These are phyloP conservation scores for Tillandsia leiboldiana DNA, from an alignment of 176 grass and related monocot species.

Conservation along the genomic window DNA sequence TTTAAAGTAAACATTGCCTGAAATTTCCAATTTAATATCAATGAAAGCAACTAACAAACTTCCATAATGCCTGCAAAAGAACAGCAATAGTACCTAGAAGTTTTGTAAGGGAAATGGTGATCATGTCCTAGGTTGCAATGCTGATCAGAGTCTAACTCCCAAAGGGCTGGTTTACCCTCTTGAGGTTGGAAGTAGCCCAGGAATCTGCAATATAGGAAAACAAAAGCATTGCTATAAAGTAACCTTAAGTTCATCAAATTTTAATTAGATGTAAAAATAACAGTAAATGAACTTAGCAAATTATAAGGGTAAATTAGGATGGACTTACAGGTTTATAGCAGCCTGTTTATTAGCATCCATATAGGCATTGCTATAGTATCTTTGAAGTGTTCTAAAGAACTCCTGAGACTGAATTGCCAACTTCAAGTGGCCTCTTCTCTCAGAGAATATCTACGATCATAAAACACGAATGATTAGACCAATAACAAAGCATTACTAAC, in stretches of 20 bases:
- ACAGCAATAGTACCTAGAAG: not conserved
- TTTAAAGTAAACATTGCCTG: not conserved
- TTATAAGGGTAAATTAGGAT: not conserved
- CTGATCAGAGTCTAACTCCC: constrained; percentile 72
- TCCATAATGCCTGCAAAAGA: not conserved
- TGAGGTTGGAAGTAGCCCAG: constrained; percentile 77
- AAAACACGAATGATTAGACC: constrained; percentile 10
- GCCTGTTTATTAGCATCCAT: constrained; percentile 92
- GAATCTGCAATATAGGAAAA: constrained; percentile 46
- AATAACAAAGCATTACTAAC: constrained; percentile 26
- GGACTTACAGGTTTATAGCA: constrained; percentile 89
- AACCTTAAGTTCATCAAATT: not conserved
- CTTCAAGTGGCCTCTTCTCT: constrained; percentile 86
- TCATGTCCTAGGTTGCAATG: not conserved
- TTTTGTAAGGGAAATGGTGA: not conserved
- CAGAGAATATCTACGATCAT: constrained; percentile 84
- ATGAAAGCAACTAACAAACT: not conserved
- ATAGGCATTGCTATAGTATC: constrained; percentile 91
- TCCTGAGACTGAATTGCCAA: constrained; percentile 76
- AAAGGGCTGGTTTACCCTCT: constrained; percentile 50
- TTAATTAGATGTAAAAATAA: not conserved
- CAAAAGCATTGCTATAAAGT: constrained; percentile 11
- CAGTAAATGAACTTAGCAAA: constrained; percentile 1
- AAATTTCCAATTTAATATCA: not conserved
- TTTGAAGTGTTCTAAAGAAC: constrained; percentile 91